Conservation (phyloP, 805 yeast species). For the Candida ovalis region DNA sequence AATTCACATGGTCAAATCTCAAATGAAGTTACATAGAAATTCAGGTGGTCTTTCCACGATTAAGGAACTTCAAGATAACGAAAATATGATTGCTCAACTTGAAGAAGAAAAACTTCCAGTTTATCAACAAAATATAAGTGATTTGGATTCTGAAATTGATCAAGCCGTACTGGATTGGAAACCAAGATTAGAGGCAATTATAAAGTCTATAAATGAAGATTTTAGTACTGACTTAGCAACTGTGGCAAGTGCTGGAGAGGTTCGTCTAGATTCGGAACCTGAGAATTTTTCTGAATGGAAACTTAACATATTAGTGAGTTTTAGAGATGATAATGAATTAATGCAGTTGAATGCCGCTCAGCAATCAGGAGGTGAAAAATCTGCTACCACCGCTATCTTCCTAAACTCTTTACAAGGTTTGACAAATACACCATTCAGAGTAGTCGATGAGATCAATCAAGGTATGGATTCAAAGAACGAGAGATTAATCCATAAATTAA, state of each 20-base stretch:
- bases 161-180: constrained; percentile 46
- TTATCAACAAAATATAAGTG: constrained; percentile 29
- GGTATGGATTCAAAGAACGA: constrained; percentile 98
- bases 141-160: constrained; percentile 37
- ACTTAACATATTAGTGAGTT: constrained; percentile 77
- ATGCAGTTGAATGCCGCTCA: constrained; percentile 76
- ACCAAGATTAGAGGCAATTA: constrained; percentile 50
- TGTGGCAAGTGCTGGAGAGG: constrained; percentile 88
- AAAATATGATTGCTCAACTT: constrained; percentile 34
- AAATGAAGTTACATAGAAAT: constrained; percentile 27
- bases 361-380: constrained; percentile 97
- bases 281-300: constrained; percentile 72
- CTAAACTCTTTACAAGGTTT: constrained; percentile 87
- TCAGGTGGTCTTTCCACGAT: constrained; percentile 28
- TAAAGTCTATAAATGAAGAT: constrained; percentile 53
- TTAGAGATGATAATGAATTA: constrained; percentile 71
- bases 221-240: constrained; percentile 64
- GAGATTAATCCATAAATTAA: constrained; percentile 74
- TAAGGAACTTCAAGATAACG: constrained; percentile 35
- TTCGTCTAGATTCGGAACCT: constrained; percentile 49
- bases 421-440: constrained; percentile 86
- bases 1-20: constrained; percentile 40
- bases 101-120: constrained; percentile 36
- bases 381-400: constrained; percentile 89
- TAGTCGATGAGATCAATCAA: constrained; percentile 97